These are phyloP conservation scores for Trichoderma semiorbis DNA, from an alignment of 2,329 filamentous ascomycete genomes.

Conservation along the genomic window DNA sequence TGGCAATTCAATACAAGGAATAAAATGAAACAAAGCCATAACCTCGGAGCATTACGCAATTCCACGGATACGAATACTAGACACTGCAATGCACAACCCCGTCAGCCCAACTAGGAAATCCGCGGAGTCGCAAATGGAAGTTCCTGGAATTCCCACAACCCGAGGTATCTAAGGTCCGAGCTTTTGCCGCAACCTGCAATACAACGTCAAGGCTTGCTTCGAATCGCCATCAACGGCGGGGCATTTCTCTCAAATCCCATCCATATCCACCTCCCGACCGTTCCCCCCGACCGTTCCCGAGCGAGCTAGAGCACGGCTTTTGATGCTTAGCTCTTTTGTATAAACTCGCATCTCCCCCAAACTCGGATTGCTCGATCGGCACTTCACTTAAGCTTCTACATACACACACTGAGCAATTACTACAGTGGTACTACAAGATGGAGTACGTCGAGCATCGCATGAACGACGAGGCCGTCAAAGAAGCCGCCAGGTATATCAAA, in stretches of 20 bases:
- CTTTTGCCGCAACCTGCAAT: neutral
- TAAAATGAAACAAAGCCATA: neutral
- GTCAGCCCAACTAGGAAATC: neutral
- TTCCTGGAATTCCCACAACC: neutral
- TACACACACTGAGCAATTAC: neutral
- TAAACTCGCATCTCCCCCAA: neutral
- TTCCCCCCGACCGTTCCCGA: neutral
- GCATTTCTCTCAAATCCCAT: neutral
- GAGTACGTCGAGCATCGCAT: constrained; percentile 57
- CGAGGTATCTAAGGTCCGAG: neutral
- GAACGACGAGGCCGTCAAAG: constrained; percentile 49
- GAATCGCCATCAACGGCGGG: neutral
- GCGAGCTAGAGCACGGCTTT: neutral
- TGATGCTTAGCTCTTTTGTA: neutral
- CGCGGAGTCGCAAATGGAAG: neutral
- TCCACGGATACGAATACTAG: neutral
- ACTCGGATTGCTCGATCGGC: neutral
- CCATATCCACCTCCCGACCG: neutral
- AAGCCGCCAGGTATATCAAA: constrained; percentile 34
- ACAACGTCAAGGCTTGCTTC: neutral
- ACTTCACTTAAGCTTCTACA: neutral
- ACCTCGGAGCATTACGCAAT: neutral
- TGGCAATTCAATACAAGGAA: neutral
- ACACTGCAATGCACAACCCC: neutral
- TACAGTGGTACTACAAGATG: constrained; percentile 35